These are phyloP conservation scores for Oropetium thomaeum DNA, from an alignment of 176 grass and related monocot genomes.

Conservation along the genomic window DNA sequence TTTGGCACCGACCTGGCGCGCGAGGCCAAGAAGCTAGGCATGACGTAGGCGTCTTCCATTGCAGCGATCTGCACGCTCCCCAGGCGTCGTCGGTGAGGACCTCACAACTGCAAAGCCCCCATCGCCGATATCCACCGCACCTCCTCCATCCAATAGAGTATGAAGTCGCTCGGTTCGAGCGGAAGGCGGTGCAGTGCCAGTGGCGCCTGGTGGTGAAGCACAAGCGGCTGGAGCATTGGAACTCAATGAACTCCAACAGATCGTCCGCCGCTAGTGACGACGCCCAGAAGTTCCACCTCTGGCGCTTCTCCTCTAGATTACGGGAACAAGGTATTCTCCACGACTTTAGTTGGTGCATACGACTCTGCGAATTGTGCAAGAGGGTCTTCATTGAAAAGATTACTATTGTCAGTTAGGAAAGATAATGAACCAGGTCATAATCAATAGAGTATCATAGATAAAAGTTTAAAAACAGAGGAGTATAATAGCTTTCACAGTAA, in stretches of 20 bases:
- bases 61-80: constrained; percentile 49
- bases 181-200: constrained; percentile 64
- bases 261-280: constrained; percentile 28
- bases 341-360: too few relatives aligned
- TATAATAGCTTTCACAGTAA: too few relatives aligned
- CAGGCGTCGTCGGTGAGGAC: not conserved
- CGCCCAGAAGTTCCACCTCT: constrained; percentile 33
- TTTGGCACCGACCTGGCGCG: constrained; percentile 57
- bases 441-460: too few relatives aligned
- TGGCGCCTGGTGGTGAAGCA: constrained; percentile 71
- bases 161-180: constrained; percentile 53
- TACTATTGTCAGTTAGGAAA: too few relatives aligned
- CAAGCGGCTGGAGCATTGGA: constrained; percentile 77
- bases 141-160: constrained; percentile 62
- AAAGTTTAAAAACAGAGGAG: too few relatives aligned
- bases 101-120: constrained; percentile 4
- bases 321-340: too few relatives aligned
- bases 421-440: too few relatives aligned
- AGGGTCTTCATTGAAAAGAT: too few relatives aligned
- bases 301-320: constrained; percentile 22
- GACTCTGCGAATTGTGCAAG: too few relatives aligned
- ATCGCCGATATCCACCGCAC: not conserved
- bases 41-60: constrained; percentile 64
- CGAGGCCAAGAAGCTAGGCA: constrained; percentile 40
- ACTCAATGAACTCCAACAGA: constrained; percentile 57